A percentile compares a stretch with the other conserved stretches of the same genome.
Conservation (phyloP, 2,329 filamentous ascomycete species). For the Pseudogymnoascus sp. region DNA sequence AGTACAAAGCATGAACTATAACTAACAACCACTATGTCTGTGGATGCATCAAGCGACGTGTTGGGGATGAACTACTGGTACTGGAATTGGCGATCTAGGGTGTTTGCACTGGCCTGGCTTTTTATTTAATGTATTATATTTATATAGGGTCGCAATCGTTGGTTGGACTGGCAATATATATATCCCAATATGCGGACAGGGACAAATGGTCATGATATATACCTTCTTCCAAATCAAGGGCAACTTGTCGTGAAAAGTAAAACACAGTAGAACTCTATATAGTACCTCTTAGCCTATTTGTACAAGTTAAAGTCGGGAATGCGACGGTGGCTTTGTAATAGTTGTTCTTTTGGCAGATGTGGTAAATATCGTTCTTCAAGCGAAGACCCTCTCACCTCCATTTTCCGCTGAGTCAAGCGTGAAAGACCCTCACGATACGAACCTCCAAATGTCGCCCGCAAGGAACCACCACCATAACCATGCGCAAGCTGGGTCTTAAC, state of each 20-base stretch:
- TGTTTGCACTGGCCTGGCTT: neutral
- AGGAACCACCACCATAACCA: neutral
- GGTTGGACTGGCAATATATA: constrained; percentile 1
- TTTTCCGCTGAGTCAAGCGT: neutral
- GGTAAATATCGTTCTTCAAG: neutral
- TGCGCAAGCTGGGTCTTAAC: neutral
- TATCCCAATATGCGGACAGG: constrained; percentile 4
- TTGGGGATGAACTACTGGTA: neutral
- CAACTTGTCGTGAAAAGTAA: neutral
- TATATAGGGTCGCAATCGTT: constrained; percentile 5
- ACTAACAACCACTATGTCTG: neutral
- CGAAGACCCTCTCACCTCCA: neutral
- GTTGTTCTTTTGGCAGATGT: neutral
- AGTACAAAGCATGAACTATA: constrained; percentile 10
- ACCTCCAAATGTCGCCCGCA: neutral
- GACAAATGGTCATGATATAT: constrained; percentile 5
- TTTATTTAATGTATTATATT: constrained; percentile 10
- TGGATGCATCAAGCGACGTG: constrained; percentile 8
- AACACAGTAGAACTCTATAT: neutral
- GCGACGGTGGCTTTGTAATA: neutral
- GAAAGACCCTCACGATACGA: neutral
- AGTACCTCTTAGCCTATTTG: neutral
- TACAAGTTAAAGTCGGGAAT: neutral
- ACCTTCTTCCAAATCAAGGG: neutral
- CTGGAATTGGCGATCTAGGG: constrained; percentile 8